Base-by-base conservation (phyloP, 768 basidiomycete species). In the Suillus subaureus region DNA sequence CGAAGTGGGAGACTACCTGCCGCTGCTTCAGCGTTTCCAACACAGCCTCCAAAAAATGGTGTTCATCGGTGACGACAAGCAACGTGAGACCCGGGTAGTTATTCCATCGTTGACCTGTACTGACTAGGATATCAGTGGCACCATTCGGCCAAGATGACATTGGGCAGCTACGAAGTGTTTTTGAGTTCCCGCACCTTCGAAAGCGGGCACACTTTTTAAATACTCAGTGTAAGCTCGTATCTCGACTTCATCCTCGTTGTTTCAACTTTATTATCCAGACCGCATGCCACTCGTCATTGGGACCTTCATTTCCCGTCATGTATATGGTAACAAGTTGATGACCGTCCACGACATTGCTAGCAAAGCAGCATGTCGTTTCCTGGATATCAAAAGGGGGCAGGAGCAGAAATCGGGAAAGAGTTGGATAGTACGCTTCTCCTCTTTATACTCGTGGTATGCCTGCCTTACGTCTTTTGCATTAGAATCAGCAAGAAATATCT, bases 281-380 rank as follows among this genome's bases (percentile, higher is more conserved):
- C 88, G 93, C 6, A 92, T 94, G 91, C 93, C 93, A 45, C 84
- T 86, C 67, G 82, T 89, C 65, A 87, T 93, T 76, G 90, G 92
- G 45, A 70, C 75, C 4, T 87, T 93, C 55, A 90, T 94, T 31
- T 94, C 92, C 8, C 70, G 78, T 57, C 76, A 79, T 12, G 81
- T 94, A 18, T 94, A 94, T 79, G 73, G 83, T 31, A 72, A 76
- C 6, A 76, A 85, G 69, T 86, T 94, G 40, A 72, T 75, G 13
- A 92, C 92, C 5, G 69, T 76, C 2, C 90, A 92, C 73, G 74
- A 74, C 40, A 73, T 83, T 42, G 75, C 69, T 3, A 70, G 80
- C 51, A 51, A 75, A 3, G 71, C 76, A 26, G 71, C 72, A 13
- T 80, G 80, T 64, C 68, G 68, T 9, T 79, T 83, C 64, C 68